Evolutionary conservation across 768 basidiomycete genomes (phyloP).

Genomic region (Pleurotus pulmonarius): DNA sequence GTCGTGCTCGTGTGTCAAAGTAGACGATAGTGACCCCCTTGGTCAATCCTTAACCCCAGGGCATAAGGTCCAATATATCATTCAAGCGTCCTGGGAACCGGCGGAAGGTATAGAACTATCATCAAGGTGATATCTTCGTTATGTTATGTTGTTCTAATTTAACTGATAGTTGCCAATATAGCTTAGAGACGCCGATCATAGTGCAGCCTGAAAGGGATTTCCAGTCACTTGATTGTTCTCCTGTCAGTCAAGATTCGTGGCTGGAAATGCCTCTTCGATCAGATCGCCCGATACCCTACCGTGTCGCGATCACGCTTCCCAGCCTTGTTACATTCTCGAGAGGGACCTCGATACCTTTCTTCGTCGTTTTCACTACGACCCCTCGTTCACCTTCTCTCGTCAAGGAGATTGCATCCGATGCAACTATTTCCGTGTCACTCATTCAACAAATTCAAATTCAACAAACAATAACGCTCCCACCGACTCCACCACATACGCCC

Average conservation of each 20-base stretch:
- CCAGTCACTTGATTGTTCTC: slow-evolving; percentile 48
- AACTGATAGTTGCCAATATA: slow-evolving; percentile 21
- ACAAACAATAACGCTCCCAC: slow-evolving; percentile 34
- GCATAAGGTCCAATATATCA: slow-evolving; percentile 46
- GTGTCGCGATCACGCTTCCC: slow-evolving; percentile 69
- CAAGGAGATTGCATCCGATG: slow-evolving; percentile 66
- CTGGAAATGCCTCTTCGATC: slow-evolving; percentile 62
- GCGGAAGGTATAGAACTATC: slow-evolving; percentile 36
- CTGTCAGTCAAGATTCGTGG: slow-evolving; percentile 50
- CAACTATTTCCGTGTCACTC: slow-evolving; percentile 66
- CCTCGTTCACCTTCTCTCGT: slow-evolving; percentile 51
- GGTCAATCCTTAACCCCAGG: not conserved
- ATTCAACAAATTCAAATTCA: slow-evolving; percentile 56
- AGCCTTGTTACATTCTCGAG: slow-evolving; percentile 59
- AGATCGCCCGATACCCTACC: slow-evolving; percentile 61
- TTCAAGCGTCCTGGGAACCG: slow-evolving; percentile 59
- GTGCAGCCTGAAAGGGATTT: slow-evolving; percentile 59
- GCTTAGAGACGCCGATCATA: slow-evolving; percentile 63
- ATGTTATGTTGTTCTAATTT: slow-evolving; percentile 20
- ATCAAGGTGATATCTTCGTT: slow-evolving; percentile 32
- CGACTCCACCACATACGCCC: slow-evolving; percentile 48
- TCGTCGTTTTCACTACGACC: slow-evolving; percentile 67
- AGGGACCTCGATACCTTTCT: slow-evolving; percentile 60
- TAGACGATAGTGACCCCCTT: not conserved
- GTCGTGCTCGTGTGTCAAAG: slow-evolving; percentile 37